Evolutionary conservation across 371 early-diverging fungal species (phyloP), one percentile per base, ranked within the genome.

Genomic region (Mortierella sp.): DNA sequence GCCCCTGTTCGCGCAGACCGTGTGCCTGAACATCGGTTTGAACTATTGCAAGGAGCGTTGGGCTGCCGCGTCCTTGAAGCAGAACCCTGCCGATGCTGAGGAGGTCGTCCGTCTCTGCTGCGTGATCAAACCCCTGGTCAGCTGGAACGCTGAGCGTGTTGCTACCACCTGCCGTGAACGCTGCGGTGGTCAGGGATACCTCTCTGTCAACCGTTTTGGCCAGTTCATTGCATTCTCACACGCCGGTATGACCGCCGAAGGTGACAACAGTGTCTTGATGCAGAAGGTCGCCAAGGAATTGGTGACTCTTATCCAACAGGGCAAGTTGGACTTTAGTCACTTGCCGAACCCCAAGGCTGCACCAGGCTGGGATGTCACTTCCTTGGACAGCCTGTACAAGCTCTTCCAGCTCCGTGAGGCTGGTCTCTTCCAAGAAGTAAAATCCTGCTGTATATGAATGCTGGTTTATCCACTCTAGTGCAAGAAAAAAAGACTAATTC

Each of bases 101-200:
- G 89, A 90, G 65, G 83, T 91, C 28, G 83, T 90, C 37, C 83
- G 90, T 24, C 82, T 90, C 23, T 89, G 88, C 79, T 90, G 92
- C 54, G 89, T 89, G 12, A 91, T 92, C 78, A 92, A 92, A 78
- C 90, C 92, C 9, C 70, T 91, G 17, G 79, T 89, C 4, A 87
- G 87, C 51, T 91, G 92, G 92, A 86, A 91, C 70, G 69, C 70
- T 61, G 90, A 92, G 68, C 79, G 85, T 17, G 83, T 81, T 12
- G 90, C 89, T 50, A 82, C 86, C 19, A 84, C 84, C 21, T 85
- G 86, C 64, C 83, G 90, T 30, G 92, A 92, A 64, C 82, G 91
- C 43, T 90, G 89, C 67, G 91, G 90, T 47, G 92, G 91, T 9
- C 90, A 92, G 75, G 92, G 92, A 1, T 90, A 90, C 72, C 79